Conservation (phyloP, 306 rosid genomes). For the Rubus idaeus region DNA sequence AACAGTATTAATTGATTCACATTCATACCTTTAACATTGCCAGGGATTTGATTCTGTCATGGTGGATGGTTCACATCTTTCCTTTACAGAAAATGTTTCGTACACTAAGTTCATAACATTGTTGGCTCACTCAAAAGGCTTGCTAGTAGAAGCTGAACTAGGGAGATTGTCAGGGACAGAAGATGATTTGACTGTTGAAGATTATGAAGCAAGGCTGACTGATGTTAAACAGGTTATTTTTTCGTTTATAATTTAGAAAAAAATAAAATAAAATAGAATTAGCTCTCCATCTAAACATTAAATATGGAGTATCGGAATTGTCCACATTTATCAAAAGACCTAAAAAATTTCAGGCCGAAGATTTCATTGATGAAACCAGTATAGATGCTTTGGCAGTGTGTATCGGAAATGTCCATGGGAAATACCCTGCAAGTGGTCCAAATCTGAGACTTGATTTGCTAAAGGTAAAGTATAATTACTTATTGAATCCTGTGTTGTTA, state of each 20-base stretch:
- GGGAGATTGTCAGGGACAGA: slow-evolving; percentile 97
- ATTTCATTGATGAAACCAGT: slow-evolving; percentile 82
- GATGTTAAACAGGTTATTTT: slow-evolving; percentile 63
- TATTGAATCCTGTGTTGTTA: not conserved
- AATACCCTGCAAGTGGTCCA: slow-evolving; percentile 90
- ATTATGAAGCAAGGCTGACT: slow-evolving; percentile 87
- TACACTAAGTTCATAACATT: slow-evolving; percentile 71
- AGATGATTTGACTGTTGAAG: slow-evolving; percentile 88
- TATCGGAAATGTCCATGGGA: slow-evolving; percentile 92
- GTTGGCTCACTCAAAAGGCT: slow-evolving; percentile 72
- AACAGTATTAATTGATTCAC: slow-evolving; percentile 19
- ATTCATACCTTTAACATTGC: slow-evolving; percentile 26
- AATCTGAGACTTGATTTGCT: slow-evolving; percentile 85
- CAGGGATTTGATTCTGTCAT: slow-evolving; percentile 91
- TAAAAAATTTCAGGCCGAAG: slow-evolving; percentile 69
- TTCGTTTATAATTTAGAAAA: slow-evolving; percentile 13
- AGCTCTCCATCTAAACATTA: slow-evolving; percentile 9
- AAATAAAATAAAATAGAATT: not conserved
- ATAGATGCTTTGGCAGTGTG: slow-evolving; percentile 99
- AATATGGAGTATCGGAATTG: too few species aligned
- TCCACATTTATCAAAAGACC: slow-evolving; percentile 20
- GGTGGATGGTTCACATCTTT: slow-evolving; percentile 95
- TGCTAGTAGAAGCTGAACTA: slow-evolving; percentile 92
- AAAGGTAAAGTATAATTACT: slow-evolving; percentile 50
- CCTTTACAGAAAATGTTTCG: slow-evolving; percentile 66